Evolutionary conservation across 2,329 filamentous ascomycete genomes (phyloP), one percentile per base, ranked within the genome.

Genomic region (Pseudocercospora fuligena): DNA sequence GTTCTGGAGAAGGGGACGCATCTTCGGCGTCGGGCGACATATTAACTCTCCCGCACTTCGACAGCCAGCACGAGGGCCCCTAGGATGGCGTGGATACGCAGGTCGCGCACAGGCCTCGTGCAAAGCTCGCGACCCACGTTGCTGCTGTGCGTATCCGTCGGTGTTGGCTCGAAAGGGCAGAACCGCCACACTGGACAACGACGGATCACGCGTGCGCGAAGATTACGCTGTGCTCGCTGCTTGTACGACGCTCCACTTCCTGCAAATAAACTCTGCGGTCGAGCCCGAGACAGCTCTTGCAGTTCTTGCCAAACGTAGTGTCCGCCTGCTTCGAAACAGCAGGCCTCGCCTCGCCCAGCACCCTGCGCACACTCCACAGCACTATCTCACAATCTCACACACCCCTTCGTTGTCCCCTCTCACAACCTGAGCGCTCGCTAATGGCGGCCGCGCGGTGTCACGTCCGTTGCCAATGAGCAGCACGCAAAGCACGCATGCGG

Each of bases 1-100:
- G 80, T 65, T 58, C 54, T 72, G 82, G 80, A 75, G 81, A 83
- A 72, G 79, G 79, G 75, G 81, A 82, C 63, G 77, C 82, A 76
- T 78, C 77, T 76, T 82, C 81, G 75, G 82, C 79, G 78, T 80
- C 81, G 75, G 82, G 80, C 79, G 81, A 78, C 82, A 84, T 84
- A 83, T 80, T 83, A 82, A 80, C 72, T 68, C 72, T 76, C 73
- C 73, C 73, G 49, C 61, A 65, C 64, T 69, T 68, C 63, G 65
- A 63, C 68, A 72, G 63, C 56, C 65, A 66, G 67, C 54, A 67
- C 66, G 64, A 65, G 51, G 58, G 63, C 61, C 64, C 70, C 36
- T 47, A 58, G 46, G 56, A 47, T 58, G 31, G 51, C 68, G 66
- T 67, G 73, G 70, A 77, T 76, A 77, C 78, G 72, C 72, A 74